A percentile compares a stretch with the other conserved stretches of the same genome.
Evolutionary conservation across 495 filamentous ascomycete genomes (phyloP).

Genomic region (Bathelium albidoporum): DNA sequence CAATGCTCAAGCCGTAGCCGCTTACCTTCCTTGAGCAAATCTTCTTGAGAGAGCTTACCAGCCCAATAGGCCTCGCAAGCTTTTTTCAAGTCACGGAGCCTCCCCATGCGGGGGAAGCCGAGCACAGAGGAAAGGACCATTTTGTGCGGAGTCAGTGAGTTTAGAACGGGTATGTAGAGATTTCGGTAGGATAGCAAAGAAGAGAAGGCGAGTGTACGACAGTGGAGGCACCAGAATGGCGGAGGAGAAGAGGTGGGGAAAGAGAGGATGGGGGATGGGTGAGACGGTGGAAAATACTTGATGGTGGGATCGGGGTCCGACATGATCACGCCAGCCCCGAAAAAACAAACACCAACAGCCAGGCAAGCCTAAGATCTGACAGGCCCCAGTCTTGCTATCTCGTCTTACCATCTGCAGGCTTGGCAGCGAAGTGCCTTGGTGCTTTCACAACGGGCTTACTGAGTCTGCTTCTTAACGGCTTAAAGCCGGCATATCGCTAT

Average conservation of each 20-base stretch:
- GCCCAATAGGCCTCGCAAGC: conserved; percentile 96
- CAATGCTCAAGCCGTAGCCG: conserved; percentile 91
- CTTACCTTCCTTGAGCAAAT: conserved; percentile 88
- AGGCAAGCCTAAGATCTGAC: too few relatives aligned
- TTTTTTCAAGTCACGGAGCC: conserved; percentile 98
- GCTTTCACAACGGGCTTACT: too few relatives aligned
- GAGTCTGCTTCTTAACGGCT: too few relatives aligned
- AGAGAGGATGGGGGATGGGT: neutral
- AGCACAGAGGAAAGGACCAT: conserved; percentile 47
- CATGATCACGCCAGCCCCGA: neutral
- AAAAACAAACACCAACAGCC: too few relatives aligned
- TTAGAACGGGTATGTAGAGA: neutral
- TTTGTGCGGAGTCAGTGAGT: neutral
- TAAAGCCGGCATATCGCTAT: too few relatives aligned
- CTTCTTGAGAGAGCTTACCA: conserved; percentile 80
- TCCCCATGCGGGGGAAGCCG: conserved; percentile 91
- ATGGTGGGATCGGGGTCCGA: neutral
- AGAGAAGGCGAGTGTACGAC: neutral
- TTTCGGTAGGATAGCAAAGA: neutral
- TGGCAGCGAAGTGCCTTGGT: too few relatives aligned
- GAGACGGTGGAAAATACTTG: neutral
- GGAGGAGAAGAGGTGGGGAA: neutral
- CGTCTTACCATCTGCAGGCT: too few relatives aligned
- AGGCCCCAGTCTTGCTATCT: too few relatives aligned
- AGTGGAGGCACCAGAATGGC: neutral